Evolutionary conservation across 768 basidiomycete species (phyloP).

Genomic region (Saitozyma sp.): DNA sequence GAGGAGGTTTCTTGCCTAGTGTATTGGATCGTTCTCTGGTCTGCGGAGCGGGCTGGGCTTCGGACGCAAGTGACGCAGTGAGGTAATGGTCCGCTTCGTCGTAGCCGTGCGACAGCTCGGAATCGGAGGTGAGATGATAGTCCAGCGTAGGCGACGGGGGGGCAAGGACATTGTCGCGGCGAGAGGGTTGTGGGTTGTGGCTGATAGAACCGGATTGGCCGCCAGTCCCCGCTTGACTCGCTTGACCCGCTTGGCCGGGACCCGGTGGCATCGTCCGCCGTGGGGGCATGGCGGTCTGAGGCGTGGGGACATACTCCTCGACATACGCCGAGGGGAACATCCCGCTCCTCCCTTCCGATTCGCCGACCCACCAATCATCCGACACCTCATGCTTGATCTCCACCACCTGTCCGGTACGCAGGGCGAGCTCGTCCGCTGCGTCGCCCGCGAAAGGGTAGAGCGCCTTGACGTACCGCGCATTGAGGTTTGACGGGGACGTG

Average conservation of each 20-base stretch:
- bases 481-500: constrained; percentile 18
- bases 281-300: constrained; percentile 27
- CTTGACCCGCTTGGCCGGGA: constrained; percentile 9
- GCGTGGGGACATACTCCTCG: constrained; percentile 55
- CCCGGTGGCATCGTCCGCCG: constrained; percentile 26
- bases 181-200: no score
- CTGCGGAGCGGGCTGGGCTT: constrained; percentile 7
- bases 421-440: constrained; percentile 73
- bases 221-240: constrained; percentile 5
- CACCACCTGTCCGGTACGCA: constrained; percentile 74
- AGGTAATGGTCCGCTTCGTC: constrained; percentile 19
- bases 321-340: constrained; percentile 80
- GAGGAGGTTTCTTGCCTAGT: constrained; percentile 60
- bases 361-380: constrained; percentile 90
- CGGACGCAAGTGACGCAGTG: constrained; percentile 13
- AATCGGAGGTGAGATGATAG: constrained; percentile 12
- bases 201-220: not conserved
- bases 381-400: constrained; percentile 74
- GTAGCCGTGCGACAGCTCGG: constrained; percentile 14
- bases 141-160: constrained; percentile 18
- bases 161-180: not conserved
- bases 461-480: constrained; percentile 60
- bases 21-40: not conserved
- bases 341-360: constrained; percentile 66
- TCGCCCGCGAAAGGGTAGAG: constrained; percentile 69